A percentile compares a stretch with the other conserved stretches of the same genome.
Conservation (phyloP, 202 grass and related monocot species). For the Schoenoplectus tabernaemontani region DNA sequence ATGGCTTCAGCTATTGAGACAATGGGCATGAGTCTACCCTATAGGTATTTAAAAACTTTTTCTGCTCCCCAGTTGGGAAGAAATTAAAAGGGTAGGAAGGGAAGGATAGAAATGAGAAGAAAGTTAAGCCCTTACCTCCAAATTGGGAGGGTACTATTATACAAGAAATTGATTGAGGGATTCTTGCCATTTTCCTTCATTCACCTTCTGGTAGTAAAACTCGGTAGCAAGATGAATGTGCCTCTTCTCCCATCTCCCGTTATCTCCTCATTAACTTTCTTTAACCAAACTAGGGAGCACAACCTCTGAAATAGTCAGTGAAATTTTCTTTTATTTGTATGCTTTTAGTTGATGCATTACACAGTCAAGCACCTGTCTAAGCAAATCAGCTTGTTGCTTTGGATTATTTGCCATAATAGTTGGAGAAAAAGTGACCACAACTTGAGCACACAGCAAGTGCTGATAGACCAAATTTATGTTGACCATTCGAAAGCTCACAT, state of each 20-base stretch:
- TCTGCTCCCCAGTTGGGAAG: background rate
- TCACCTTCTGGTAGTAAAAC: no score
- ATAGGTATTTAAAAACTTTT: conserved; percentile 46
- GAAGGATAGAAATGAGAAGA: background rate
- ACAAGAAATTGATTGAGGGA: background rate
- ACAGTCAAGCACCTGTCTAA: background rate
- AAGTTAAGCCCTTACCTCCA: background rate
- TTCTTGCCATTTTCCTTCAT: background rate
- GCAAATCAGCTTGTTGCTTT: background rate
- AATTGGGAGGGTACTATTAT: background rate
- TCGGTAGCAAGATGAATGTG: no score
- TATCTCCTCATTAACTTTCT: no score
- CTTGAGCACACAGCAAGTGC: background rate
- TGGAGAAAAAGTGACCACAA: background rate
- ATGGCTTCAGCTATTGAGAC: conserved; percentile 99
- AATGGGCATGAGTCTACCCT: conserved; percentile 97
- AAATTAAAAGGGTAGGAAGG: background rate
- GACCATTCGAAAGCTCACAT: background rate
- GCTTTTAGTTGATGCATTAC: no score
- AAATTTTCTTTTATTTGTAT: no score
- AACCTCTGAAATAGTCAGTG: no score
- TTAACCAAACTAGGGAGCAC: no score
- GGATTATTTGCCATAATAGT: background rate
- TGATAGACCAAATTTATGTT: background rate
- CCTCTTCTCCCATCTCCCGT: no score